A percentile compares a stretch with the other conserved stretches of the same genome.
phyloP scores from a whole-genome alignment of 192 early-diverging fungal genomes.

The Lobulomyces angularis region DNA sequence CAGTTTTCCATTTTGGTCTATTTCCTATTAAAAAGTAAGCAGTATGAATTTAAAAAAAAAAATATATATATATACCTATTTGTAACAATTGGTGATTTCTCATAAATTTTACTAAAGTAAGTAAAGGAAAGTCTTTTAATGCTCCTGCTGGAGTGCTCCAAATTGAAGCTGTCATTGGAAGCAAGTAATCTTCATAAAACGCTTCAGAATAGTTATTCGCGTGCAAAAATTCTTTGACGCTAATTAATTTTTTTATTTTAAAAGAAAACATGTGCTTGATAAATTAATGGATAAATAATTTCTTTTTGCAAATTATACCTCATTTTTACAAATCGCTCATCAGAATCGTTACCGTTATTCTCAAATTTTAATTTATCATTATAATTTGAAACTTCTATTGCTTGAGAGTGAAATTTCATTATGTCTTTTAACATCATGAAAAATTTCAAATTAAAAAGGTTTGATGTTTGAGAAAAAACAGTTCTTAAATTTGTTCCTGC shows the following conservation, averaged over 20 bases:
- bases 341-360: conserved; percentile 11
- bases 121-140: conserved; percentile 42
- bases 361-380: conserved; percentile 31
- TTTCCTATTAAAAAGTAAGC: too few relatives aligned
- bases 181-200: conserved; percentile 51
- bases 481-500: conserved; percentile 36
- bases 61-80: too few relatives aligned
- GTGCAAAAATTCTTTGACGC: conserved; percentile 34
- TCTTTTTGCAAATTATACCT: background rate
- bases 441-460: conserved; percentile 24
- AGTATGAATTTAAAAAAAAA: too few relatives aligned
- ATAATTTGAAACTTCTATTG: conserved; percentile 28
- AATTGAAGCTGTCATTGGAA: conserved; percentile 55
- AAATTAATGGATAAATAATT: conserved; percentile 8
- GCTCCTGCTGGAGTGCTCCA: conserved; percentile 51
- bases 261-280: background rate
- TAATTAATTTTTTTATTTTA: conserved; percentile 10
- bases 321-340: background rate
- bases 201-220: conserved; percentile 33
- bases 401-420: conserved; percentile 38
- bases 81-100: conserved; percentile 47
- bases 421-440: conserved; percentile 44
- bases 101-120: conserved; percentile 53
- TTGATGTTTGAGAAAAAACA: conserved; percentile 40
- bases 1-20: conserved; percentile 46